Conservation (phyloP, 2,329 filamentous ascomycete genomes). For the Aureobasidium sp. region DNA sequence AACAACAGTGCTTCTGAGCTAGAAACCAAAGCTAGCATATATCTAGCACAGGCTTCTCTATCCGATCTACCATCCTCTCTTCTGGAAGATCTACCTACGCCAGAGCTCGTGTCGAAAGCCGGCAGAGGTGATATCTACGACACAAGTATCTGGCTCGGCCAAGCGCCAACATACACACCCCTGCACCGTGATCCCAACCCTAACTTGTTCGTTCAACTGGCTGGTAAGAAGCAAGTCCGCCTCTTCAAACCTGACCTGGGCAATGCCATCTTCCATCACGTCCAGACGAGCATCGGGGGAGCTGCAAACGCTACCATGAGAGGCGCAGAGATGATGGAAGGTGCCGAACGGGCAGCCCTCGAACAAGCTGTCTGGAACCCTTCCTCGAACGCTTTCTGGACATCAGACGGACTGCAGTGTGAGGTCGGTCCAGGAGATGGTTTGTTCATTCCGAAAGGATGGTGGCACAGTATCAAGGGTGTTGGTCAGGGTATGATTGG, state of each 20-base stretch:
- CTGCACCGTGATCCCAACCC: slow-evolving; percentile 90
- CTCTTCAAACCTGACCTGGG: slow-evolving; percentile 59
- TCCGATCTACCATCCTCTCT: slow-evolving; percentile 56
- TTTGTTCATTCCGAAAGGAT: slow-evolving; percentile 70
- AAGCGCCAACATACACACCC: slow-evolving; percentile 79
- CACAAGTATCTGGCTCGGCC: slow-evolving; percentile 80
- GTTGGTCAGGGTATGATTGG: slow-evolving; percentile 48
- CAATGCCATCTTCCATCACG: slow-evolving; percentile 50
- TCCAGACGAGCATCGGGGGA: slow-evolving; percentile 34
- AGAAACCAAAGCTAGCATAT: slow-evolving; percentile 43
- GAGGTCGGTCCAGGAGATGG: slow-evolving; percentile 56
- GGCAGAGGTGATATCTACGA: slow-evolving; percentile 80
- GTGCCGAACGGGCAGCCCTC: slow-evolving; percentile 57
- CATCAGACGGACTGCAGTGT: slow-evolving; percentile 39
- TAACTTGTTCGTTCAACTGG: slow-evolving; percentile 81
- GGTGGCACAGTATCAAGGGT: slow-evolving; percentile 80
- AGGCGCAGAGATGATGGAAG: slow-evolving; percentile 86
- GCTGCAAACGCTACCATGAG: slow-evolving; percentile 47
- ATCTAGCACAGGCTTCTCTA: slow-evolving; percentile 77
- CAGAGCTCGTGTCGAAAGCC: slow-evolving; percentile 50
- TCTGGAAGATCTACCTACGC: slow-evolving; percentile 57
- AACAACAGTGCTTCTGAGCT: neutral
- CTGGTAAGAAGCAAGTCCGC: slow-evolving; percentile 63
- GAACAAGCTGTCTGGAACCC: slow-evolving; percentile 62
- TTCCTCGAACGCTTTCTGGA: slow-evolving; percentile 19